Evolutionary conservation across 192 early-diverging fungal genomes (phyloP).

Genomic region (Coemansia asiatica): DNA sequence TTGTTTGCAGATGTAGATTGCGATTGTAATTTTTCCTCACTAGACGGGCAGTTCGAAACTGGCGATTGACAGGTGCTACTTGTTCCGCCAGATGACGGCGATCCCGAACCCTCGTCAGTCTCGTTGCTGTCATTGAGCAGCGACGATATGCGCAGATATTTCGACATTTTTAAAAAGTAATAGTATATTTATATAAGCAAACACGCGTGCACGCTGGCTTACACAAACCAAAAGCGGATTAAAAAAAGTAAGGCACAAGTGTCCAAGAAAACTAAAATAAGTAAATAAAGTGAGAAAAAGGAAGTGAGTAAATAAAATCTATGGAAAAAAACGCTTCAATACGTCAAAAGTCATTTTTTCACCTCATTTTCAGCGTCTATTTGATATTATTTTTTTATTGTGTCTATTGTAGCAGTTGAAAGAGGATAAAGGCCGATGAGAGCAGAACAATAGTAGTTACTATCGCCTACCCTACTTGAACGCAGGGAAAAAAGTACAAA

Average conservation of each 20-base stretch:
- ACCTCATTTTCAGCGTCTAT: too few species aligned
- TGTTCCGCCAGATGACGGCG: neutral
- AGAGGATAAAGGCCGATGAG: too few species aligned
- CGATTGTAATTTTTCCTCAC: neutral
- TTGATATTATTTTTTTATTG: neutral
- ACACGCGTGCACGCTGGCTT: neutral
- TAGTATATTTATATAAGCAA: neutral
- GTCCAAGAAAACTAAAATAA: too few species aligned
- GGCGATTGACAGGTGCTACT: neutral
- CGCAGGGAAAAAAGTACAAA: neutral
- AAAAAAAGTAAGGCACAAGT: too few species aligned
- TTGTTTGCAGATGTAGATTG: too few species aligned
- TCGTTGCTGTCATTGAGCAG: conserved; percentile 20
- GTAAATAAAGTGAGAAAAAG: too few species aligned
- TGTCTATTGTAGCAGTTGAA: too few species aligned
- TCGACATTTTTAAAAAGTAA: conserved; percentile 20
- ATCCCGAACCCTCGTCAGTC: neutral
- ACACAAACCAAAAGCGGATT: neutral
- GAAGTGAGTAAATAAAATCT: too few species aligned
- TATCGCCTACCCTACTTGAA: neutral
- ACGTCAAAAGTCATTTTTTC: too few species aligned
- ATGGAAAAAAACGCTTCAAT: too few species aligned
- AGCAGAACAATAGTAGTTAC: too few species aligned
- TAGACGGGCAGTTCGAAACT: neutral
- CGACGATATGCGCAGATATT: conserved; percentile 21